phyloP scores from a whole-genome alignment of 371 early-diverging fungal species.

The Batkoa obscura region DNA sequence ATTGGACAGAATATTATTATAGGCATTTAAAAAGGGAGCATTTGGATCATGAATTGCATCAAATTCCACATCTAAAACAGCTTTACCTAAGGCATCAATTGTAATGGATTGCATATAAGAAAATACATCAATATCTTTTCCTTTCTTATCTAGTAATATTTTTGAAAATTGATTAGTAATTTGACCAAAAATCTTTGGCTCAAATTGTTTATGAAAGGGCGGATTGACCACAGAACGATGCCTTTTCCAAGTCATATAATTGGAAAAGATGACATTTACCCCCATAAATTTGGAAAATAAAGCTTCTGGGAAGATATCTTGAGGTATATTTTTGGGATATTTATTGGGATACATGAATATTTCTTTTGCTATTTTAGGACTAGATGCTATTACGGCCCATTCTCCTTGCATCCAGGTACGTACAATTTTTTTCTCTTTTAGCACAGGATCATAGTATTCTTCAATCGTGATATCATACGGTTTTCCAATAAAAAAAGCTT shows the following conservation, averaged over 20 bases:
- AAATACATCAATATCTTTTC: no score
- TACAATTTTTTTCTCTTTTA: no score
- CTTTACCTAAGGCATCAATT: neutral
- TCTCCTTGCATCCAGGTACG: no score
- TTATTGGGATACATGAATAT: neutral
- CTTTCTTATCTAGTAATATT: no score
- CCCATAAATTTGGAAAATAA: neutral
- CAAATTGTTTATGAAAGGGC: conserved; percentile 7
- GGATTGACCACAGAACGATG: conserved; percentile 12
- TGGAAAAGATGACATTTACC: neutral
- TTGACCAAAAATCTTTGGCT: neutral
- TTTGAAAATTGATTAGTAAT: neutral
- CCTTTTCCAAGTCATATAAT: neutral
- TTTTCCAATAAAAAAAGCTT: no score
- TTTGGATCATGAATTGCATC: neutral
- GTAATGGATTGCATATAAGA: neutral
- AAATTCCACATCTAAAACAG: neutral
- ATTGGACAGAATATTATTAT: neutral
- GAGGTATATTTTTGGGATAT: neutral
- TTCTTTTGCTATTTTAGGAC: neutral
- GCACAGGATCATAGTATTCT: no score
- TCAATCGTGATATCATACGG: no score
- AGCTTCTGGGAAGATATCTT: neutral
- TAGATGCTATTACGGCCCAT: neutral
- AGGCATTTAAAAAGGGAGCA: neutral